Evolutionary conservation across 805 yeast species (phyloP).

Genomic region (Grigorovia humatica): DNA sequence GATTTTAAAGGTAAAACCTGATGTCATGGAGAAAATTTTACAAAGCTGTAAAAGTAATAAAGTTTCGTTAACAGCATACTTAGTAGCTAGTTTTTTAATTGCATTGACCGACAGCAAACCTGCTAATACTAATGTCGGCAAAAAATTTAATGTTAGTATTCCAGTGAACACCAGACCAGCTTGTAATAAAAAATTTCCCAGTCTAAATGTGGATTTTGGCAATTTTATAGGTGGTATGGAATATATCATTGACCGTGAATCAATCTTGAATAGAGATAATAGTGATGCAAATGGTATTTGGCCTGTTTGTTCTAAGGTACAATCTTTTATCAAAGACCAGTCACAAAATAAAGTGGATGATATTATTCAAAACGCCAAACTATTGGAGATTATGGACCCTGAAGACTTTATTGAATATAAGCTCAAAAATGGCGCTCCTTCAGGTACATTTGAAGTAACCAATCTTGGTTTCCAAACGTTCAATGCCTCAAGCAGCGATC

Average conservation of each 20-base stretch:
- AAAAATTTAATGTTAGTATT: conserved; percentile 7
- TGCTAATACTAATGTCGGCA: conserved; percentile 4
- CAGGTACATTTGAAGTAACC: conserved; percentile 22
- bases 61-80: conserved; percentile 17
- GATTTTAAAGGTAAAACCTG: conserved; percentile 8
- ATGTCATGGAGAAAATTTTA: conserved; percentile 8
- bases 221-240: conserved; percentile 16
- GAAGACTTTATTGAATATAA: conserved; percentile 13
- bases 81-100: conserved; percentile 11
- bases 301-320: conserved; percentile 11
- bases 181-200: conserved; percentile 4
- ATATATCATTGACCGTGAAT: conserved; percentile 2
- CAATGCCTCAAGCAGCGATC: neutral
- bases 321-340: conserved; percentile 1
- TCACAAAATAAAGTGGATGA: conserved; percentile 6
- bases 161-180: conserved; percentile 21
- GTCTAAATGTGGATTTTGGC: conserved; percentile 11
- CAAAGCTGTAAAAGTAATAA: conserved; percentile 12
- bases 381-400: conserved; percentile 15
- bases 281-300: conserved; percentile 6
- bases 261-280: neutral
- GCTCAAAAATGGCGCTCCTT: conserved; percentile 11
- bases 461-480: conserved; percentile 21
- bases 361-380: conserved; percentile 12
- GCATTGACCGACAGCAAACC: neutral